Percentiles rank a stretch among this genome's conserved stretches.
These are phyloP conservation scores for Mucor indicus DNA, from an alignment of 371 early-diverging fungal genomes.

Conservation along the genomic window DNA sequence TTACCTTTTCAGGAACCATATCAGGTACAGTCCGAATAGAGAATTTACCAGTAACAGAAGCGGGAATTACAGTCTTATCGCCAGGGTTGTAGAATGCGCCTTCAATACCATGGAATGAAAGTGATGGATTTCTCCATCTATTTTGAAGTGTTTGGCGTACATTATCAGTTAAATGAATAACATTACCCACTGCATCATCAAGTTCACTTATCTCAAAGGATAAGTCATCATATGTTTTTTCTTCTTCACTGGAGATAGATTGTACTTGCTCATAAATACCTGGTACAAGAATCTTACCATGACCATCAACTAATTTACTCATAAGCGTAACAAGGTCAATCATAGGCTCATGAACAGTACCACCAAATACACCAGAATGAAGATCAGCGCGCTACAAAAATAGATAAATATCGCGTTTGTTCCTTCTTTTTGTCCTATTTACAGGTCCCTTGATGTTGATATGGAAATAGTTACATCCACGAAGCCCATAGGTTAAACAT, in stretches of 20 bases:
- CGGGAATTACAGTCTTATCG: constrained; percentile 97
- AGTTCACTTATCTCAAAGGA: constrained; percentile 81
- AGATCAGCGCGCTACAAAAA: constrained; percentile 74
- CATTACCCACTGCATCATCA: constrained; percentile 76
- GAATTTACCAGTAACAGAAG: constrained; percentile 95
- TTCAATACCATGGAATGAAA: constrained; percentile 95
- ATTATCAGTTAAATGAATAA: constrained; percentile 72
- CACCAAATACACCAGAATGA: constrained; percentile 97
- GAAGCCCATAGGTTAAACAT: constrained; percentile 95
- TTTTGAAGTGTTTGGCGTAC: constrained; percentile 81
- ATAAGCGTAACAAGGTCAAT: constrained; percentile 85
- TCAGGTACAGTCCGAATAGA: constrained; percentile 93
- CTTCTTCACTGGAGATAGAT: constrained; percentile 79
- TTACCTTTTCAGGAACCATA: constrained; percentile 81
- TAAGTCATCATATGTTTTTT: constrained; percentile 76
- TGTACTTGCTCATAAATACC: constrained; percentile 93
- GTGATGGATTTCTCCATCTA: constrained; percentile 94
- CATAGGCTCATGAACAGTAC: constrained; percentile 97
- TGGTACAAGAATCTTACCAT: constrained; percentile 90
- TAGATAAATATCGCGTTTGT: too few species aligned
- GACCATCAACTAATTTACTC: constrained; percentile 77
- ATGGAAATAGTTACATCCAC: constrained; percentile 92
- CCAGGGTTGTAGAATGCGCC: constrained; percentile 94
- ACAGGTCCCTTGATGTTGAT: constrained; percentile 77
- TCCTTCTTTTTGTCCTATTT: constrained; percentile 26